These are phyloP conservation scores for Yarrowia porcina DNA, from an alignment of 805 yeast species.

Conservation along the genomic window DNA sequence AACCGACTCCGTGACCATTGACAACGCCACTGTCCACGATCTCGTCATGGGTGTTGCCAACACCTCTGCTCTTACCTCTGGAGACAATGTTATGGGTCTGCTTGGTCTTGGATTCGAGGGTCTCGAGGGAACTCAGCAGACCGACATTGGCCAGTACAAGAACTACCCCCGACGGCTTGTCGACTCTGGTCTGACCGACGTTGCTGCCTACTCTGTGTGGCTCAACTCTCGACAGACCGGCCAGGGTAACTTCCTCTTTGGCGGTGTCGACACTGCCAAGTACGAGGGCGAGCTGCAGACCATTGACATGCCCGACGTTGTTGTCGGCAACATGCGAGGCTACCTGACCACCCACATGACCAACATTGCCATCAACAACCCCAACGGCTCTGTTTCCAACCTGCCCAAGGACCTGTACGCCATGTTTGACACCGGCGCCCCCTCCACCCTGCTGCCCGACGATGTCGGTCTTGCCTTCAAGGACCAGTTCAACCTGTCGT, in stretches of 20 bases:
- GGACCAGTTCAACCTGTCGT: conserved; percentile 4
- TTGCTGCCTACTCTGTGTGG: conserved; percentile 45
- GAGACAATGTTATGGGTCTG: conserved; percentile 31
- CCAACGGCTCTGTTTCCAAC: conserved; percentile 23
- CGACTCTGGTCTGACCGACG: conserved; percentile 41
- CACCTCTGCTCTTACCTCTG: conserved; percentile 46
- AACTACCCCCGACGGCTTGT: conserved; percentile 36
- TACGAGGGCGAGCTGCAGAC: conserved; percentile 40
- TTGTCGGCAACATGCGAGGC: conserved; percentile 28
- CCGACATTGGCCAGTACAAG: conserved; percentile 29
- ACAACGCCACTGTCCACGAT: conserved; percentile 47
- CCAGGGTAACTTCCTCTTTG: conserved; percentile 42
- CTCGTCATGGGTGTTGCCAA: conserved; percentile 71
- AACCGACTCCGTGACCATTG: conserved; percentile 53
- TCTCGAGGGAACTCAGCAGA: conserved; percentile 35
- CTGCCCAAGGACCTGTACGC: conserved; percentile 35
- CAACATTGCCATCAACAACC: conserved; percentile 29
- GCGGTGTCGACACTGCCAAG: conserved; percentile 45
- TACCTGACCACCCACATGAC: conserved; percentile 26
- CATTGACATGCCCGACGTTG: conserved; percentile 28
- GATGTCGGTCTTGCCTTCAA: conserved; percentile 1
- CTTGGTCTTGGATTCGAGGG: conserved; percentile 41
- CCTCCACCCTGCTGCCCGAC: conserved; percentile 49
- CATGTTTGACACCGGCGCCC: conserved; percentile 57
- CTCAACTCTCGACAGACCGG: conserved; percentile 36